A percentile compares a stretch with the other conserved stretches of the same genome.
Conservation (phyloP, 169 alveolate species). For the Miamiensis avidus region DNA sequence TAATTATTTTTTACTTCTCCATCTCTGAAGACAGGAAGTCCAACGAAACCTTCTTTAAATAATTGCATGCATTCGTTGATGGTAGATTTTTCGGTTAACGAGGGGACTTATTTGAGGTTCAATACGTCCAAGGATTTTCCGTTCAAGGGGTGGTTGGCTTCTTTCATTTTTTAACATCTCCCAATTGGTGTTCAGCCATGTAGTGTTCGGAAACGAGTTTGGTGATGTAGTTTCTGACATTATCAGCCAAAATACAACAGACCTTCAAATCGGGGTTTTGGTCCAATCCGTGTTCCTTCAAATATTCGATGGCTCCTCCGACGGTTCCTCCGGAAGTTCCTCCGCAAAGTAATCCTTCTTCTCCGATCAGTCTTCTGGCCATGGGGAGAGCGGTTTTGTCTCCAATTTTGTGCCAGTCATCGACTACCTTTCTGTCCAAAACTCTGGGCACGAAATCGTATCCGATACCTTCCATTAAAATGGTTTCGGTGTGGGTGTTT, state of each 20-base stretch:
- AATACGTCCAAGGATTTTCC: slow-evolving; percentile 46
- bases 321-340: slow-evolving; percentile 87
- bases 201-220: slow-evolving; percentile 69
- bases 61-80: slow-evolving; percentile 7
- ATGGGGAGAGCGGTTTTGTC: slow-evolving; percentile 77
- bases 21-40: slow-evolving; percentile 8
- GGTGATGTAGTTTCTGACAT: slow-evolving; percentile 81
- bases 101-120: slow-evolving; percentile 17
- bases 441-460: slow-evolving; percentile 89
- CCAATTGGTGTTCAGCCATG: slow-evolving; percentile 66
- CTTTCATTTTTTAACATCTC: slow-evolving; percentile 44
- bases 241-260: slow-evolving; percentile 50
- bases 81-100: slow-evolving; percentile 4
- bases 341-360: slow-evolving; percentile 90
- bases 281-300: slow-evolving; percentile 56
- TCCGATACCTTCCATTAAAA: slow-evolving; percentile 91
- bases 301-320: slow-evolving; percentile 78
- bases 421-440: slow-evolving; percentile 66
- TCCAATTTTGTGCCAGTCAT: slow-evolving; percentile 78
- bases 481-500: slow-evolving; percentile 47
- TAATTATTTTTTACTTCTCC: slow-evolving; percentile 11
- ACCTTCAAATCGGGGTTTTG: slow-evolving; percentile 47
- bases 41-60: slow-evolving; percentile 18
- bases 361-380: slow-evolving; percentile 78
- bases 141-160: slow-evolving; percentile 54